Evolutionary conservation across 306 rosid species (phyloP), one percentile per base, ranked within the genome.

Genomic region (Trifolium repens): DNA sequence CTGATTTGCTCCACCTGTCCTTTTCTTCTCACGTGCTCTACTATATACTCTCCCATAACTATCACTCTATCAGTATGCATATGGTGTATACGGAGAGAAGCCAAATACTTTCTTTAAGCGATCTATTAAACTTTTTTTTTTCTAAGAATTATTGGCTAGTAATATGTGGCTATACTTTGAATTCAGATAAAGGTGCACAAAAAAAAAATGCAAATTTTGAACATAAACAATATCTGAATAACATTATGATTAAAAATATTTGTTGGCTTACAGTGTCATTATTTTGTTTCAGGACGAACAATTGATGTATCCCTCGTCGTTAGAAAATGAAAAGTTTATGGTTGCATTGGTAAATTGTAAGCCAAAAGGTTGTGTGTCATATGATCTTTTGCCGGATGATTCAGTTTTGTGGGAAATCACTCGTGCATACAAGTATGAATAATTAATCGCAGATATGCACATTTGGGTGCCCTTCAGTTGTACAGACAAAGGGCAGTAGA

Each of bases 361-460:
- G 57, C 74, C 60, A 44, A 79, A 61, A 59, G 77, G 67, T 53
- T 8, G 77, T 53, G 79, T 24, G 79, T 34, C 8, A 14, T 55
- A 84, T 65, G 83, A 80, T 69, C 68, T 84, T 14, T 8, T 69
- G 70, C 80, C 9, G 5, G 89, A 82, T 19, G 90, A 84, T 70
- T 81, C 79, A n/a, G 59, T 66, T 72, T 83, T 85, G 15, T 94
- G 90, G 97, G 98, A 94, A 87, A 83, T 94, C 32, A 94, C 97
- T 50, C 90, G 97, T 13, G 98, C 97, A 32, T 73, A 78, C 76
- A 93, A 89, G 76, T 85, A 78, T 46, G 93, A 87, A 70, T 86
- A 61, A 80, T 47, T 61, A 58, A 83, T 58, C 55, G 69, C 60
- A 7, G 37, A 42, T 22, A 22, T 35, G 67, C 54, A 13, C 58